Base-by-base conservation (phyloP, 306 rosid genomes). In the Acacia confusa region DNA sequence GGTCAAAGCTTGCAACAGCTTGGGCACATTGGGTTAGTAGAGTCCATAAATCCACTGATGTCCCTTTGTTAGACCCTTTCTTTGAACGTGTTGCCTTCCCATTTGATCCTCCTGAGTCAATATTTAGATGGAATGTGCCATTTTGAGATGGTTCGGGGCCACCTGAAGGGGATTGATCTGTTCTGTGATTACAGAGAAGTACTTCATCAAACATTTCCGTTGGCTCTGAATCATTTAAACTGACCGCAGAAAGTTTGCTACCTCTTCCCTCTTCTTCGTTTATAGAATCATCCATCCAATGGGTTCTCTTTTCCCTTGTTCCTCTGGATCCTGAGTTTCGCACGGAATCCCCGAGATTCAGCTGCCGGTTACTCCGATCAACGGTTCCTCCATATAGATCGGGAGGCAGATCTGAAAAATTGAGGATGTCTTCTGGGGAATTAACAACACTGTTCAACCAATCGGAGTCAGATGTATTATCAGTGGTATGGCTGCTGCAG, bases 21-120 rank as follows among this genome's bases (percentile, higher is more conserved):
- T 92, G 91, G 41, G 98, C 97, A 82, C 98, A 92, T 57, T 85
- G 95, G 76, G 86, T 86, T 74, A 94, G 83, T 20, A 92, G 86
- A 32, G 92, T 79, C 92, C 91, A 85, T n/a, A 94, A 86, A 82
- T 91, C 94, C 20, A 89, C 92, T 0, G 84, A 2, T 66, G 76
- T 64, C 28, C 86, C 86, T 65, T 81, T 89, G 68, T 79, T 83
- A n/a, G 75, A 36, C 34, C 88, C 86, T 80, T 85, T 89, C 90
- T 87, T 89, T 1, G 88, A 72, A 50, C 92, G 88, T 0, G 76
- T 58, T 32, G 68, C 25, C 79, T 89, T 86, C 19, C 81, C 87
- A 76, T 80, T 84, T 41, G 88, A 86, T 69, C 88, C 85, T 78
- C 78, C 72, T 0, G 88, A 75, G 1, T 82, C 32, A 36, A 36